phyloP scores from a whole-genome alignment of 2,329 filamentous ascomycete species.

The Verticillium tricorpus region DNA sequence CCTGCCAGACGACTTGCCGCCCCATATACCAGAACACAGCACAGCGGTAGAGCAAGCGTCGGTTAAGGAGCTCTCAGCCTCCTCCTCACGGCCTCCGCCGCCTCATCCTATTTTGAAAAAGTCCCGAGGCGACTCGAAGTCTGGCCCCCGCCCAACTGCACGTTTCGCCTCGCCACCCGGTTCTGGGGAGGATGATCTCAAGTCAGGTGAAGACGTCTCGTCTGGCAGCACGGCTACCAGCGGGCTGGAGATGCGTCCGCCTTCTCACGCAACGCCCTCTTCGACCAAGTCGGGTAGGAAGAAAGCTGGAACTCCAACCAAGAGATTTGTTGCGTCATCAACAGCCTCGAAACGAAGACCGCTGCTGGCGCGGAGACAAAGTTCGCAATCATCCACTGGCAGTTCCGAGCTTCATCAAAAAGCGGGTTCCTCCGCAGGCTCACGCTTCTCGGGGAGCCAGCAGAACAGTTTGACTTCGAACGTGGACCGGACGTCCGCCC shows the following conservation, averaged over 20 bases:
- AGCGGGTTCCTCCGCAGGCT: conserved; percentile 16
- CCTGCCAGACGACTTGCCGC: background rate
- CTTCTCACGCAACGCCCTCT: conserved; percentile 15
- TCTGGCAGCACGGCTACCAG: conserved; percentile 34
- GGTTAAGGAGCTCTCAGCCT: conserved; percentile 25
- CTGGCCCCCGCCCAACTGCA: conserved; percentile 53
- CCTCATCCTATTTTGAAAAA: conserved; percentile 59
- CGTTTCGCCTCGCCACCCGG: conserved; percentile 54
- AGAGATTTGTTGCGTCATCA: conserved; percentile 40
- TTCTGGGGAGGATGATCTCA: conserved; percentile 37
- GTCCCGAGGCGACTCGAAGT: conserved; percentile 46
- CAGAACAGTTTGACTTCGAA: conserved; percentile 19
- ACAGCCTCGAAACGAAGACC: conserved; percentile 40
- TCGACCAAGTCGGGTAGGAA: conserved; percentile 21
- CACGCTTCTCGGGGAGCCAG: conserved; percentile 18
- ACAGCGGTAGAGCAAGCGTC: conserved; percentile 11
- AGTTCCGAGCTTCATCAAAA: conserved; percentile 28
- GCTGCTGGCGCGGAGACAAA: conserved; percentile 38
- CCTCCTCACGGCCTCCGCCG: conserved; percentile 42
- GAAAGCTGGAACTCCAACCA: conserved; percentile 20
- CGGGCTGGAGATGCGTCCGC: conserved; percentile 21
- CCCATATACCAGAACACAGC: background rate
- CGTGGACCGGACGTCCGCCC: conserved; percentile 16
- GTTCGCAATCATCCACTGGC: conserved; percentile 38
- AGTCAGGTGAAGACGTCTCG: conserved; percentile 28